Conservation (phyloP, 257 asterid species). For the Solanum pennellii region DNA sequence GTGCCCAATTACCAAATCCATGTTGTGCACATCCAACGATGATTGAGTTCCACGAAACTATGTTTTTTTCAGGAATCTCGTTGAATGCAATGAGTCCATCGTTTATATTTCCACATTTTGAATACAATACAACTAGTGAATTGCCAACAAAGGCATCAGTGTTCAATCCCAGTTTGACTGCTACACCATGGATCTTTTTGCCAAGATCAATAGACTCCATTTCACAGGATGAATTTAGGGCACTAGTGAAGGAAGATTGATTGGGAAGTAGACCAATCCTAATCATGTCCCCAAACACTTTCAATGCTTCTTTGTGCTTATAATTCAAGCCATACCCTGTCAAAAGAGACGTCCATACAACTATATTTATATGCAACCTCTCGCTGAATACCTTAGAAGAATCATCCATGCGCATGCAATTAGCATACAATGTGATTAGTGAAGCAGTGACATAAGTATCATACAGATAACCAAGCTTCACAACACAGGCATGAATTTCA, state of each 20-base stretch:
- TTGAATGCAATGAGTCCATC: constrained; percentile 45
- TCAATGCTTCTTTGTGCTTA: constrained; percentile 44
- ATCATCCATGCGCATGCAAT: constrained; percentile 39
- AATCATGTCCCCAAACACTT: constrained; percentile 44
- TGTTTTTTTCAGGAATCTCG: constrained; percentile 40
- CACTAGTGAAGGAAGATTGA: constrained; percentile 84
- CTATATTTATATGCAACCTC: constrained; percentile 50
- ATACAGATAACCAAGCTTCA: constrained; percentile 43
- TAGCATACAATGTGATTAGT: constrained; percentile 60
- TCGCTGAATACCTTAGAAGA: constrained; percentile 40
- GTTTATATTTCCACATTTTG: constrained; percentile 46
- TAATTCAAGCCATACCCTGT: constrained; percentile 58
- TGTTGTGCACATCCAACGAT: constrained; percentile 86
- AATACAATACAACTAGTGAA: constrained; percentile 60
- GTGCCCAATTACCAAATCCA: constrained; percentile 58
- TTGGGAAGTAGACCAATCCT: constrained; percentile 56
- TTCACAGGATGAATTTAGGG: constrained; percentile 56
- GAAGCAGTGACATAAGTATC: constrained; percentile 54
- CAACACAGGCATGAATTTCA: constrained; percentile 47
- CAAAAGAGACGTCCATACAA: constrained; percentile 83
- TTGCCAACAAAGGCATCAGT: constrained; percentile 63
- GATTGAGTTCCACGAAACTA: constrained; percentile 79
- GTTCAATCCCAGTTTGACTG: constrained; percentile 55
- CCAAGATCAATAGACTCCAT: constrained; percentile 51
- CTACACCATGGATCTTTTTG: constrained; percentile 47